Conservation (phyloP, 306 rosid species). For the Cucumis sativus region Cucumber_9930_V3 NC_026657.2:30148501-30149000, state of each 20-base stretch:
- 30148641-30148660: background rate
- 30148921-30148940: conserved; percentile 32
- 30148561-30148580: too few species aligned
- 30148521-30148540: background rate
- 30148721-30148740: background rate
- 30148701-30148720: background rate
- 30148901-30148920: conserved; percentile 21
- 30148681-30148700: background rate
- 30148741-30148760: background rate
- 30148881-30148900: conserved; percentile 12
- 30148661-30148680: background rate
- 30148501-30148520: background rate
- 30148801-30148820: background rate
- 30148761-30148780: background rate
- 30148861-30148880: conserved; percentile 20
- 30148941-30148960: conserved; percentile 21
- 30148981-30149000: too few species aligned
- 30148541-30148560: too few species aligned
- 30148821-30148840: background rate
- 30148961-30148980: background rate
- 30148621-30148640: background rate
- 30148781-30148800: too few species aligned
- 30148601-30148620: too few species aligned
- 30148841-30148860: conserved; percentile 25
- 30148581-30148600: too few species aligned